Base-by-base conservation (phyloP, 306 rosid genomes). In the Castanospermum australe region DNA sequence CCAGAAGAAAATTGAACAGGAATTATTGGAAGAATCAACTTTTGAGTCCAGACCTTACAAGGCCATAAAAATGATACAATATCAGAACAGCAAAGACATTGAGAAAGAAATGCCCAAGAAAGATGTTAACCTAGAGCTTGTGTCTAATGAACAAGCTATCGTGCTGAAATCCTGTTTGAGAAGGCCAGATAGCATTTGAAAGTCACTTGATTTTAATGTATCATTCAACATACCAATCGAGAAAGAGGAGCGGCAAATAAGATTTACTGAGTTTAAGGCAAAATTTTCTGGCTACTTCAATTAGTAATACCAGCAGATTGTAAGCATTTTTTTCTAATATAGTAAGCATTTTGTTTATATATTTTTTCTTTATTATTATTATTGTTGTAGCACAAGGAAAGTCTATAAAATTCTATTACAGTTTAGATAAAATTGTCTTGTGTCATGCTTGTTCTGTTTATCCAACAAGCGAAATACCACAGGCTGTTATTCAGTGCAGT, bases 131-230 rank as follows among this genome's bases (percentile, higher is more conserved):
- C 35, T 35, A 1, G 69, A 56, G 54, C 54, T 14, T 67, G 76
- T 55, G 70, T 38, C 67, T 48, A 28, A 25, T 77, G 73, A 79
- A 56, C 22, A 62, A 9, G n/a, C 65, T 35, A 47, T 9, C 2
- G 8, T 8, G 30, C 36, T 83, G 80, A 89, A 82, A 86, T 82
- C 94, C 8, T 88, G 93, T 85, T 24, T 88, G 36, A 85, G 86
- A 62, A 87, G 67, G 80, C 83, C 86, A 1, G 82, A 80, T 9
- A 84, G 90, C 47, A 45, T 17, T 71, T 84, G 86, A 12, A 86
- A 76, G 60, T 71, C 13, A 25, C 84, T 78, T 71, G 42, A 51
- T 54, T 76, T 81, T 24, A 85, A 42, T 77, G 93, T 89, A 15
- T 61, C 75, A 32, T 88, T 89, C 48, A 9, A n/a, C 38, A 11